These are phyloP conservation scores for Rhynchosporium agropyri DNA, from an alignment of 2,329 filamentous ascomycete species.

Conservation along the genomic window DNA sequence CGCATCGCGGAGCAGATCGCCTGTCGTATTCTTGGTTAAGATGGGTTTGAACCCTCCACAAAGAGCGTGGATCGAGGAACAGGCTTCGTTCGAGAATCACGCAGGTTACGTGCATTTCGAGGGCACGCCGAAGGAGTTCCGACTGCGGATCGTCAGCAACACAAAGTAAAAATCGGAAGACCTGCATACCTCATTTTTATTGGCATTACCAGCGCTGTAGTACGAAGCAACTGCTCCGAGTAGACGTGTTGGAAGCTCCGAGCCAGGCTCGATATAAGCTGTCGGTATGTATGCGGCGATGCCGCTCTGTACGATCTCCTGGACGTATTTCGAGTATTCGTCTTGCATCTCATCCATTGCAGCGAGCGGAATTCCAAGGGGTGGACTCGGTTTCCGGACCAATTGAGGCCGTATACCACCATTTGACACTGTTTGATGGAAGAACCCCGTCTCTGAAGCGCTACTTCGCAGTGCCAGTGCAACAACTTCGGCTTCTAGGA, in stretches of 20 bases:
- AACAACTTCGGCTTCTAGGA: slow-evolving; percentile 37
- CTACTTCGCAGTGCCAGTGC: slow-evolving; percentile 33
- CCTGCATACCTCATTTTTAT: slow-evolving; percentile 34
- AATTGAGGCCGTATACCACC: slow-evolving; percentile 25
- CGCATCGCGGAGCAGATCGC: slow-evolving; percentile 36
- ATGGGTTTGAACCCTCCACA: slow-evolving; percentile 32
- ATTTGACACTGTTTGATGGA: slow-evolving; percentile 32
- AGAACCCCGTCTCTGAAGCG: slow-evolving; percentile 33
- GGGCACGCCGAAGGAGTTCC: slow-evolving; percentile 36
- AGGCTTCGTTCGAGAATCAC: slow-evolving; percentile 40
- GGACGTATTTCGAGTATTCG: slow-evolving; percentile 36
- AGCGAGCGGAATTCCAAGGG: slow-evolving; percentile 37
- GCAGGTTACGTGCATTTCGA: slow-evolving; percentile 40
- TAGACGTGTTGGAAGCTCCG: slow-evolving; percentile 35
- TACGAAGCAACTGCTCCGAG: slow-evolving; percentile 33
- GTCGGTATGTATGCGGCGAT: slow-evolving; percentile 31
- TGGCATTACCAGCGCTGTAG: slow-evolving; percentile 31
- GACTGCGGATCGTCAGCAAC: slow-evolving; percentile 32
- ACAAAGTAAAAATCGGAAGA: not conserved
- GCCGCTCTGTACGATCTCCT: slow-evolving; percentile 35
- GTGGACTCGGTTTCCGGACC: slow-evolving; percentile 36
- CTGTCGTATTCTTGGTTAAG: slow-evolving; percentile 33
- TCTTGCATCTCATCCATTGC: slow-evolving; percentile 39
- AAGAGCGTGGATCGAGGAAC: slow-evolving; percentile 36
- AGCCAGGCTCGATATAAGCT: slow-evolving; percentile 37